Base-by-base conservation (phyloP, 164 flowering plant species). In the Stephania japonica region DNA sequence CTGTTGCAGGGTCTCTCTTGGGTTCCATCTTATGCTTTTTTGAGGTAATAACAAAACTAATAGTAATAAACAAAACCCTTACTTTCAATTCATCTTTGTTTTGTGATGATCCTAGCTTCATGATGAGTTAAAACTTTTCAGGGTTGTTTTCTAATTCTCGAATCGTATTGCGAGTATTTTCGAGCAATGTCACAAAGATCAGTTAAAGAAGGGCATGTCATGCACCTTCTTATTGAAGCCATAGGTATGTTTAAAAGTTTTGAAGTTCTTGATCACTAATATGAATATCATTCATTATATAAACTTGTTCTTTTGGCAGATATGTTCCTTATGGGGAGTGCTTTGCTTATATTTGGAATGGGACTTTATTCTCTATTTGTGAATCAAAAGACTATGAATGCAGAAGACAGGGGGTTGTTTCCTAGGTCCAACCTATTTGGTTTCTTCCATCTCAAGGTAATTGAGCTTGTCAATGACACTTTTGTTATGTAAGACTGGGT, bases 21-120 rank as follows among this genome's bases (percentile, higher is more conserved):
- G 97, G 98, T 27, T 94, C 95, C 0, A 71, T 89, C 26, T 77
- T 90, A 72, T 92, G 98, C 70, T 92, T 88, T 76, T 24, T 89
- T 2, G 98, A 91, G 93, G 98, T 94, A 88, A 68, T 5, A 56
- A 18, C 6, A 4, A 26, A 53, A 23, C 32, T 38, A n/a, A 0
- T 2, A 66, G 6, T 6, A 11, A 25, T 21, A 44, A 4, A 19
- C 24, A 41, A 4, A 32, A 27, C 25, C 25, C 38, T 1, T 38
- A 2, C 38, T 12, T 19, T 16, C 13, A 65, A n/a, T 42, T 62
- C 10, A 5, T 42, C 8, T 41, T 42, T 43, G 41, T 72, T 26
- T 9, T 2, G 16, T 65, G 32, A 14, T 32, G n/a, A 56, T 56
- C n/a, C 42, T 8, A 66, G 38, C 14, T 27, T 68, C 43, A n/a